These are phyloP conservation scores for Candida adriatica DNA, from an alignment of 805 yeast genomes.

Conservation along the genomic window DNA sequence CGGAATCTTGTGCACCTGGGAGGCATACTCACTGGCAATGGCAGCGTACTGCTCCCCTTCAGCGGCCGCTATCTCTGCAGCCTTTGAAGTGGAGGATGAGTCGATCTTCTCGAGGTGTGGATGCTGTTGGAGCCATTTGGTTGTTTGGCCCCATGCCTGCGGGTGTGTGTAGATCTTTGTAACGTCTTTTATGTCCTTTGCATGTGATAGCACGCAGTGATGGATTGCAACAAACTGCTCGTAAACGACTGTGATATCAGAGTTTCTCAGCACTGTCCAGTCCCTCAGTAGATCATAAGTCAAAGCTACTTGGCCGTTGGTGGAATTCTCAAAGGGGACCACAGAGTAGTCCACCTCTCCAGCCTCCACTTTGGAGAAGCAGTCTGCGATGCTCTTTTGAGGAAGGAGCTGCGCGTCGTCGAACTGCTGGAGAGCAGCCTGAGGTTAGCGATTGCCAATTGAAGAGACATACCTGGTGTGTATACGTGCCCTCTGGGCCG, in stretches of 20 bases:
- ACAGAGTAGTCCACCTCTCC: slow-evolving; percentile 57
- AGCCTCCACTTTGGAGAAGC: slow-evolving; percentile 48
- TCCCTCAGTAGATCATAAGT: slow-evolving; percentile 80
- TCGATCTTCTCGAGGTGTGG: slow-evolving; percentile 47
- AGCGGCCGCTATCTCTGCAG: slow-evolving; percentile 57
- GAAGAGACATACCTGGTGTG: slow-evolving; percentile 58
- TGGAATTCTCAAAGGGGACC: slow-evolving; percentile 89
- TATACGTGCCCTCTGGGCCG: slow-evolving; percentile 91
- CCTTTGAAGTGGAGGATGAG: slow-evolving; percentile 74
- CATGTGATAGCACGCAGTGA: slow-evolving; percentile 60
- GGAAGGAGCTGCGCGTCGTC: slow-evolving; percentile 20
- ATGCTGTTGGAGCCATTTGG: slow-evolving; percentile 40
- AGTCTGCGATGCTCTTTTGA: slow-evolving; percentile 36
- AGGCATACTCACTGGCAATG: slow-evolving; percentile 66
- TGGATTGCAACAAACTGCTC: slow-evolving; percentile 80
- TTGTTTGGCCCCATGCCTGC: slow-evolving; percentile 95
- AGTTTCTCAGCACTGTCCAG: slow-evolving; percentile 35
- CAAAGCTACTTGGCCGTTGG: slow-evolving; percentile 88
- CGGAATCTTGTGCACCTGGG: slow-evolving; percentile 50
- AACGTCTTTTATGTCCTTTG: slow-evolving; percentile 38
- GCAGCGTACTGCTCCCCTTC: slow-evolving; percentile 49
- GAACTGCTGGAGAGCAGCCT: slow-evolving; percentile 57
- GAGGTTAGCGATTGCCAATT: neutral
- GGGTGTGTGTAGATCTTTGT: slow-evolving; percentile 80
- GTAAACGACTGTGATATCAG: slow-evolving; percentile 39